Percentiles rank a stretch among this genome's conserved stretches.
phyloP scores from a whole-genome alignment of 352 stramenopile species.

The Globisporangium acanthophoron region DNA sequence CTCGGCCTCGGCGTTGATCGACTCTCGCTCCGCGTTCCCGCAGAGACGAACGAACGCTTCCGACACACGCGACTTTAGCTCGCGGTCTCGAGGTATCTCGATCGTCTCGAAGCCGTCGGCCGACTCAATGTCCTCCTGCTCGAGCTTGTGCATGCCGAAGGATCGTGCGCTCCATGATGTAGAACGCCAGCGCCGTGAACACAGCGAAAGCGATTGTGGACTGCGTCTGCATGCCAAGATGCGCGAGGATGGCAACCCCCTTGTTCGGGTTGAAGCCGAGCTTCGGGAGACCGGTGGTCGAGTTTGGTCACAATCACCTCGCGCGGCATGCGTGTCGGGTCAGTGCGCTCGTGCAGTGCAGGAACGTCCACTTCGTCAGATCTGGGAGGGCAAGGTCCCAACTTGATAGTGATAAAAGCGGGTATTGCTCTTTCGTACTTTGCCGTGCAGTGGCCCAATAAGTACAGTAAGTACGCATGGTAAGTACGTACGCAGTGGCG shows the following conservation, averaged over 20 bases:
- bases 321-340: constrained; percentile 24
- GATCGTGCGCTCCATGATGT: constrained; percentile 19
- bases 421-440: constrained; percentile 1
- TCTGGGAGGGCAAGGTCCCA: no score
- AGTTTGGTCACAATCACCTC: constrained; percentile 22
- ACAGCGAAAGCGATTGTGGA: constrained; percentile 25
- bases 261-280: constrained; percentile 17
- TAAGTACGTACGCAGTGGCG: not conserved
- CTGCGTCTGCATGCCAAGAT: constrained; percentile 22
- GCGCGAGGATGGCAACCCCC: constrained; percentile 14
- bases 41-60: constrained; percentile 7
- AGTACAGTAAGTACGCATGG: no score
- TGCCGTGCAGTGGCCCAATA: not conserved
- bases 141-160: constrained; percentile 18
- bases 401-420: not conserved
- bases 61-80: not conserved
- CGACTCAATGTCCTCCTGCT: not conserved
- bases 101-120: constrained; percentile 1
- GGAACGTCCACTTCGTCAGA: no score
- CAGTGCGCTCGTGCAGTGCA: constrained; percentile 16
- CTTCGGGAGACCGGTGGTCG: constrained; percentile 21
- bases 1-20: constrained; percentile 7
- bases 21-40: constrained; percentile 4
- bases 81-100: not conserved
- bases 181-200: constrained; percentile 17